A percentile compares a stretch with the other conserved stretches of the same genome.
Evolutionary conservation across 2,329 filamentous ascomycete species (phyloP).

Genomic region (Fusarium paranaense): DNA sequence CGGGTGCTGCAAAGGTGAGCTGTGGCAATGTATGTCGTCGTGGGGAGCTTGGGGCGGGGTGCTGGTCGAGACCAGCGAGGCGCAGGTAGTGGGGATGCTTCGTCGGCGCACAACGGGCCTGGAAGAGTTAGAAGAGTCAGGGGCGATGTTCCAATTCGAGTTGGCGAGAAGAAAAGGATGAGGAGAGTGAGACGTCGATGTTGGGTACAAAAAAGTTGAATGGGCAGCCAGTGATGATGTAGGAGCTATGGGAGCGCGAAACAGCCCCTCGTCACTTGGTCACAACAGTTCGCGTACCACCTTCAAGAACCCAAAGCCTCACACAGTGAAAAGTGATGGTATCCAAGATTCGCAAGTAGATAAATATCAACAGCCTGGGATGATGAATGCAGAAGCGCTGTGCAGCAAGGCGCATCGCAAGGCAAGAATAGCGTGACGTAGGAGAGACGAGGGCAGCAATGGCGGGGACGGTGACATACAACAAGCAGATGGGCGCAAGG

Average conservation of each 20-base stretch:
- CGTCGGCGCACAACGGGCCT: conserved; percentile 24
- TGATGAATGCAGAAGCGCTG: conserved; percentile 6
- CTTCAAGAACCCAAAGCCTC: not conserved
- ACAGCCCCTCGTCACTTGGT: conserved; percentile 20
- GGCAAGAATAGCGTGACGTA: conserved; percentile 40
- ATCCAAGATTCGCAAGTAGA: conserved; percentile 1
- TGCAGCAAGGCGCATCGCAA: conserved; percentile 29
- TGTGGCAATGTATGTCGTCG: conserved; percentile 24
- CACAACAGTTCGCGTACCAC: not conserved
- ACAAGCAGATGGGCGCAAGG: conserved; percentile 5
- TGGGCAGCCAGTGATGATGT: conserved; percentile 25
- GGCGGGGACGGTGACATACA: conserved; percentile 26
- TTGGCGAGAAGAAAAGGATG: not conserved
- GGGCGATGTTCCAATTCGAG: not conserved
- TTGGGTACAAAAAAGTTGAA: conserved; percentile 8
- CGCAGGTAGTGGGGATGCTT: conserved; percentile 21
- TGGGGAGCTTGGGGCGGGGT: conserved; percentile 33
- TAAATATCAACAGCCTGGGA: conserved; percentile 6
- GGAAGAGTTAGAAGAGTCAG: conserved; percentile 24
- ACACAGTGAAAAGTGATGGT: not conserved
- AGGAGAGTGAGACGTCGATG: not conserved
- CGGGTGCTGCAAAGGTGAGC: conserved; percentile 26
- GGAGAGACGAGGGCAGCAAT: conserved; percentile 26
- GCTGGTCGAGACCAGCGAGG: conserved; percentile 27
- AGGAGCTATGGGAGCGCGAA: conserved; percentile 25